Percentiles rank a stretch among this genome's conserved stretches.
Evolutionary conservation across 176 grass and related monocot species (phyloP).

Genomic region (Carex littledalei): DNA sequence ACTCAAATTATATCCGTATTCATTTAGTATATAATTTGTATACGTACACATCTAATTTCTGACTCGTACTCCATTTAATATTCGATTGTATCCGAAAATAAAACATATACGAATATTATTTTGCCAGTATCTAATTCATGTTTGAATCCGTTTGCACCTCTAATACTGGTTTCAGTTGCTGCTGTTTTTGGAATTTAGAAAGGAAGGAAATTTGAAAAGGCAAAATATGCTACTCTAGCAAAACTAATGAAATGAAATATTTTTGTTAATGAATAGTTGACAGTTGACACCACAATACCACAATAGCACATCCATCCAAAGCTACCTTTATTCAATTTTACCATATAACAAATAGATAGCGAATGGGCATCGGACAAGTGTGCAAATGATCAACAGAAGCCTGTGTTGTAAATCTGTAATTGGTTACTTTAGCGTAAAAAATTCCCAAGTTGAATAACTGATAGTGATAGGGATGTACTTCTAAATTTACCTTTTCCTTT

Average conservation of each 20-base stretch:
- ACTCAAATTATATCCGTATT: too few relatives aligned
- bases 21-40: too few relatives aligned
- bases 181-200: not conserved
- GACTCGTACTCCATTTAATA: too few relatives aligned
- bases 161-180: not conserved
- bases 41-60: too few relatives aligned
- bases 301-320: not conserved
- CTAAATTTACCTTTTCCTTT: slow-evolving; percentile 1
- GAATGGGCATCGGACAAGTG: not conserved
- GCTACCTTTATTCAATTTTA: not conserved
- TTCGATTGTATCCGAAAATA: too few relatives aligned
- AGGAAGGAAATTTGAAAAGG: not conserved
- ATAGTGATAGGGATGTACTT: not conserved
- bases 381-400: not conserved
- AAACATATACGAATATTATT: too few relatives aligned
- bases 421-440: not conserved
- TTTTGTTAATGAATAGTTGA: not conserved
- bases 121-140: too few relatives aligned
- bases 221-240: too few relatives aligned
- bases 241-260: not conserved
- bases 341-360: not conserved
- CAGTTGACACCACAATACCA: too few relatives aligned
- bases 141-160: too few relatives aligned
- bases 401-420: not conserved
- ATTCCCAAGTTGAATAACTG: not conserved